These are phyloP conservation scores for Pleomassaria siparia DNA, from an alignment of 2,329 filamentous ascomycete species.

Conservation along the genomic window DNA sequence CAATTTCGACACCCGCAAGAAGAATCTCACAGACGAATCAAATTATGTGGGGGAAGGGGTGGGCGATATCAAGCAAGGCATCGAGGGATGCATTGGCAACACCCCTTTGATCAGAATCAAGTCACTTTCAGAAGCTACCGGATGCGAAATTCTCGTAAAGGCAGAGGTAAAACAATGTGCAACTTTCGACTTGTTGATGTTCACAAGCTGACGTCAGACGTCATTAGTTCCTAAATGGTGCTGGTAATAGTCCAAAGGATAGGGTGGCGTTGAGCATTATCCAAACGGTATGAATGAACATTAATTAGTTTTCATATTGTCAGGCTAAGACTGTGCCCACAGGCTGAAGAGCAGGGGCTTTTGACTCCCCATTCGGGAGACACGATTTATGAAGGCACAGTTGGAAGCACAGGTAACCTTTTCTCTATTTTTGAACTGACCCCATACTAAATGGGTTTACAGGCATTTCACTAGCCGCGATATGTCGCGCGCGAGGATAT, in stretches of 20 bases:
- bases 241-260: constrained; percentile 92
- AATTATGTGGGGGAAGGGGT: constrained; percentile 13
- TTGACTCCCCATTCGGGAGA: constrained; percentile 81
- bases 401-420: constrained; percentile 76
- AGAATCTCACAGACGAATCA: constrained; percentile 23
- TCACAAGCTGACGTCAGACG: neutral
- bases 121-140: constrained; percentile 82
- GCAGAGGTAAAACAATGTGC: constrained; percentile 62
- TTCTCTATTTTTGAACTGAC: neutral
- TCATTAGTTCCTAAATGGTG: constrained; percentile 81
- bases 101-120: constrained; percentile 86
- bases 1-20: constrained; percentile 26
- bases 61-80: constrained; percentile 67
- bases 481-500: constrained; percentile 87
- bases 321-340: constrained; percentile 19
- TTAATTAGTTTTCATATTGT: neutral
- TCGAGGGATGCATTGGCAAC: constrained; percentile 90
- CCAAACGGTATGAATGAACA: constrained; percentile 49
- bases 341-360: constrained; percentile 76
- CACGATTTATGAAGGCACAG: constrained; percentile 96
- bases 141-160: constrained; percentile 88
- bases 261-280: constrained; percentile 92
- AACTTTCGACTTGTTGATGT: constrained; percentile 4
- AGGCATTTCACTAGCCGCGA: constrained; percentile 80
- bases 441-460: neutral